A percentile compares a stretch with the other conserved stretches of the same genome.
phyloP scores from a whole-genome alignment of 108 stramenopile genomes.

The Nannochloropsis salina region DNA sequence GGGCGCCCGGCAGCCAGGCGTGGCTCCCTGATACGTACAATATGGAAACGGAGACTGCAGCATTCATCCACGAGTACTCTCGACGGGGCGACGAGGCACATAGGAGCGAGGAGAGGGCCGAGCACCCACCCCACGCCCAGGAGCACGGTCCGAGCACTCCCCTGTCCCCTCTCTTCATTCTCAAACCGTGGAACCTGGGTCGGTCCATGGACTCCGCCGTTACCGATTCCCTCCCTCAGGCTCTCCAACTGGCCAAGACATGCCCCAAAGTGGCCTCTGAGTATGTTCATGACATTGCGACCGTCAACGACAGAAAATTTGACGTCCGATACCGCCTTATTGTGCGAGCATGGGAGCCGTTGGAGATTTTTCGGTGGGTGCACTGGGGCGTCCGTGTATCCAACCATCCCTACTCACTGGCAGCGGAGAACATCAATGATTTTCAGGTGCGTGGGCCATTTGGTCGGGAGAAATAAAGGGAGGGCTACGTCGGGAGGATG shows the following conservation, averaged over 20 bases:
- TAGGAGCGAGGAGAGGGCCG: no score
- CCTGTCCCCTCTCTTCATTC: neutral
- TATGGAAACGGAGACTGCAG: neutral
- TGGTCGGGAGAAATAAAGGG: neutral
- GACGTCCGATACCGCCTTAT: neutral
- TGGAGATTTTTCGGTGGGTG: neutral
- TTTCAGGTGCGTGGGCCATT: neutral
- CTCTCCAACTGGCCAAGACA: neutral
- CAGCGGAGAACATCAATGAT: neutral
- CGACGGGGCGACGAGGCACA: neutral
- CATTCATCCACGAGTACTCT: neutral
- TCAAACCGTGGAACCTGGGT: neutral
- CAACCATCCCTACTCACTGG: neutral
- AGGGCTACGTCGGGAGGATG: neutral
- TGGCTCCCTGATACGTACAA: neutral
- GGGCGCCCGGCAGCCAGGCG: neutral
- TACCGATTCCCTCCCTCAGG: conserved; percentile 2
- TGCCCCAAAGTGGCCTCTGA: neutral
- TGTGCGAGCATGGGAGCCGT: neutral
- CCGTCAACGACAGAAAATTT: neutral
- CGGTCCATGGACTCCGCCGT: neutral
- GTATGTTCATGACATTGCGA: neutral
- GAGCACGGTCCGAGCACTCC: neutral
- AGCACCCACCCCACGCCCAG: neutral
- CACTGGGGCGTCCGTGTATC: neutral